Evolutionary conservation across 2,329 filamentous ascomycete species (phyloP), one percentile per base, ranked within the genome.

Genomic region (Grosmannia penicillata): DNA sequence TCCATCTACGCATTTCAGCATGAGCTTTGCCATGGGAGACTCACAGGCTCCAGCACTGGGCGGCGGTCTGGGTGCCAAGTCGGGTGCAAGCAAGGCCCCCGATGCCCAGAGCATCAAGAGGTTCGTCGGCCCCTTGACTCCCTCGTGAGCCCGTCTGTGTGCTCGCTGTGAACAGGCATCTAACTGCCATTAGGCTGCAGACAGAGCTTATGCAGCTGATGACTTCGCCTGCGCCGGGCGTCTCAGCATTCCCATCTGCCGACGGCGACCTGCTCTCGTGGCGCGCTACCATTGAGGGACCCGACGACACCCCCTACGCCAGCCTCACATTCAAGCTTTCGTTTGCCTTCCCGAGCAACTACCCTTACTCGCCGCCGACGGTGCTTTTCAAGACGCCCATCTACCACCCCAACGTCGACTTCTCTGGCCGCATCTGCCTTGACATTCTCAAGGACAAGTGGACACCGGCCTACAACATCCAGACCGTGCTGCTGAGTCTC

Each of bases 371-470:
- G 2, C 75, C 91, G 18, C 91, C 91, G 1, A 85, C 81, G 3
- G 91, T 98, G 15, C 72, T 94, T 43, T 98, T 95, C 76, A 93
- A 87, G 67, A 98, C 93, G 7, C 91, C 91, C 27, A 95, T 98
- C 62, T 98, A 96, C 68, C 91, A 98, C 60, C 91, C 91, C 38
- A 98, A 98, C 52, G 84, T 98, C 50, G 91, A 98, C 63, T 95
- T 98, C 65, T 87, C 82, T 4, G 91, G 91, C 29, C 75, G 91
- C 40, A 98, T 98, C 60, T 98, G 91, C 59, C 70, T 98, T 44
- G 93, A 98, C 55, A 98, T 98, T 49, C 70, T 98, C 47, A 96
- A 95, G 70, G 91, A 96, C 60, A 95, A 95, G 66, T 98, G 91
- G 91, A 94, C 86, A 43, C 86, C 91, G 15, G 87, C 93, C 31